Evolutionary conservation across 2,329 filamentous ascomycete species (phyloP).

Genomic region (Rutstroemia sp.): DNA sequence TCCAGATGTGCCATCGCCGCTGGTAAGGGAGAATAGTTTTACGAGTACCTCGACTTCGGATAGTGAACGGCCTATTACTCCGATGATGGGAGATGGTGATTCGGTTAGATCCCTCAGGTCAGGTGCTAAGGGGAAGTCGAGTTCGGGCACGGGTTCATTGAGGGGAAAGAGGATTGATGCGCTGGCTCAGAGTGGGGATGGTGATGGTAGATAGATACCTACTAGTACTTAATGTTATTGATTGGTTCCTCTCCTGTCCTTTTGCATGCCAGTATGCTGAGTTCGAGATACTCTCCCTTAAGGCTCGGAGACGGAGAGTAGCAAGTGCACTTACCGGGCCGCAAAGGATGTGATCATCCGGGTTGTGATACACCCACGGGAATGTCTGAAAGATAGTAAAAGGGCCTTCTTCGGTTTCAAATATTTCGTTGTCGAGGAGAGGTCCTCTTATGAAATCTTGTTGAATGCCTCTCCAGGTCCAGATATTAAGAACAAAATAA

Average conservation of each 20-base stretch:
- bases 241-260: neutral
- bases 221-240: neutral
- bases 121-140: neutral
- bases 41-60: constrained; percentile 27
- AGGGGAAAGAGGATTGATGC: neutral
- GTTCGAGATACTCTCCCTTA: too few species aligned
- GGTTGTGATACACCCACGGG: too few species aligned
- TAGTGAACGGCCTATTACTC: constrained; percentile 20
- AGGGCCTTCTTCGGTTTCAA: too few species aligned
- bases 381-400: too few species aligned
- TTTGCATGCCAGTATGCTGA: too few species aligned
- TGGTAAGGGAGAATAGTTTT: constrained; percentile 26
- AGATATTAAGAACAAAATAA: too few species aligned
- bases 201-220: neutral
- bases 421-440: too few species aligned
- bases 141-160: neutral
- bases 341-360: too few species aligned
- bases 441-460: too few species aligned
- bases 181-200: neutral
- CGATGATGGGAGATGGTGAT: constrained; percentile 18
- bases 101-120: constrained; percentile 8
- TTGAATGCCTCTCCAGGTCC: too few species aligned
- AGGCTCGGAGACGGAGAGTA: too few species aligned
- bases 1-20: constrained; percentile 26
- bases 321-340: too few species aligned